Conservation (phyloP, 768 basidiomycete genomes). For the Chlorophyllum brunneum region DNA sequence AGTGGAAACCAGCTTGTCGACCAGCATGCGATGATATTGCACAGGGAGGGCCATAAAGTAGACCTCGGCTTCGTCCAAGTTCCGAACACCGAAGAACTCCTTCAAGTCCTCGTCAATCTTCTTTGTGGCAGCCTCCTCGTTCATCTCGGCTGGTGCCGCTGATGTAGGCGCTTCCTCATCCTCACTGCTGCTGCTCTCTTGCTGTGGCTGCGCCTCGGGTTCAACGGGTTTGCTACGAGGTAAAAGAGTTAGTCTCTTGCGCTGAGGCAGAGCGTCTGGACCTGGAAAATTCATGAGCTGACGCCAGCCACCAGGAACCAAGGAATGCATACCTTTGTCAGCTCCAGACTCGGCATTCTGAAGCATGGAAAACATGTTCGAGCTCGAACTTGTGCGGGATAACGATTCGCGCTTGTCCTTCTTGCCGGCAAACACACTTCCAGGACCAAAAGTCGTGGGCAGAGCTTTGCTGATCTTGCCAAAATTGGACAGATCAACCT, state of each 20-base stretch:
- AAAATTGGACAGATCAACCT: slow-evolving; percentile 85
- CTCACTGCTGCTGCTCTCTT: slow-evolving; percentile 44
- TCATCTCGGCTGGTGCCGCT: slow-evolving; percentile 42
- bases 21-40: slow-evolving; percentile 58
- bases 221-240: slow-evolving; percentile 76
- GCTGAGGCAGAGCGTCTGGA: slow-evolving; percentile 49
- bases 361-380: slow-evolving; percentile 89
- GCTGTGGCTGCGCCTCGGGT: slow-evolving; percentile 39
- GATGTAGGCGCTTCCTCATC: slow-evolving; percentile 45
- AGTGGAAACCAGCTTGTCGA: slow-evolving; percentile 69
- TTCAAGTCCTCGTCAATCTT: slow-evolving; percentile 80
- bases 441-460: slow-evolving; percentile 78
- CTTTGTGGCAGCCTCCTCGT: slow-evolving; percentile 62
- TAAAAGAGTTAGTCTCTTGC: slow-evolving; percentile 68
- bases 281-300: slow-evolving; percentile 20
- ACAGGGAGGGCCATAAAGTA: slow-evolving; percentile 77
- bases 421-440: slow-evolving; percentile 77
- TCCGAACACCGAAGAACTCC: slow-evolving; percentile 84
- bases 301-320: neutral
- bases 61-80: slow-evolving; percentile 81
- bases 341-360: slow-evolving; percentile 59
- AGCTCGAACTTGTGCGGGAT: slow-evolving; percentile 72
- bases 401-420: slow-evolving; percentile 71
- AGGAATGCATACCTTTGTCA: slow-evolving; percentile 43
- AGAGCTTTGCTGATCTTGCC: slow-evolving; percentile 75